Evolutionary conservation across 495 filamentous ascomycete species (phyloP), one percentile per base, ranked within the genome.

Genomic region (Chaetomidium leptoderma): DNA sequence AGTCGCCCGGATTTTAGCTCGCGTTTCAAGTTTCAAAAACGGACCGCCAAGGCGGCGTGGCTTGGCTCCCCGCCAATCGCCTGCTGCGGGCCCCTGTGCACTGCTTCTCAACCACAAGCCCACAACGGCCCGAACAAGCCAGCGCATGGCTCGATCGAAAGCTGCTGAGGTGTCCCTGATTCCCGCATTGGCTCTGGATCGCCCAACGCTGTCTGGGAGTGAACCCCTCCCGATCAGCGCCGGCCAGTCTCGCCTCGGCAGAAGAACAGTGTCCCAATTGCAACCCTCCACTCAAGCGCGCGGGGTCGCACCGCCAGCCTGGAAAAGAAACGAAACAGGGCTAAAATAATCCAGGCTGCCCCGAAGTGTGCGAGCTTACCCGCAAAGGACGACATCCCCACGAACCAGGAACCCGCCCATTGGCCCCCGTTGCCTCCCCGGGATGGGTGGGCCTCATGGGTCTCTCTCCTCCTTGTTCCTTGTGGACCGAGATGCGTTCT

Each of bases 11-110:
- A 40, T 27, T 35, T 59, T 46, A 54, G 56, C 53, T 55, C 47
- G 17, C 39, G 55, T 58, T 59, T 57, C 54, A 63, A 11, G 56
- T 59, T 62, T 40, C 58, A 39, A 16, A 53, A 46, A 24, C 14
- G 26, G 45, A 43, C 33, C 17, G 39, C 46, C 47, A 50, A 50
- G 39, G 11, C 26, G 55, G 55, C 47, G 55, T 58, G 55, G 55
- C 37, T n/a, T 43, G 24, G 46, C 36, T 51, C 27, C 21, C 47
- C 36, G 11, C 55, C 55, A 58, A 58, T 58, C 44, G 39, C 4
- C 14, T 32, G 54, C 39, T 44, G 45, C 53, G 30, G 35, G 17
- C 55, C 55, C 54, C 55, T 44, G 55, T 40, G 36, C 46, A 36
- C 37, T 3, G 44, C 37, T 50, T 50, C 23, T 24, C 23, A 13